These are phyloP conservation scores for Helichrysum umbraculigerum DNA, from an alignment of 129 eudicot genomes.

Conservation along the genomic window DNA sequence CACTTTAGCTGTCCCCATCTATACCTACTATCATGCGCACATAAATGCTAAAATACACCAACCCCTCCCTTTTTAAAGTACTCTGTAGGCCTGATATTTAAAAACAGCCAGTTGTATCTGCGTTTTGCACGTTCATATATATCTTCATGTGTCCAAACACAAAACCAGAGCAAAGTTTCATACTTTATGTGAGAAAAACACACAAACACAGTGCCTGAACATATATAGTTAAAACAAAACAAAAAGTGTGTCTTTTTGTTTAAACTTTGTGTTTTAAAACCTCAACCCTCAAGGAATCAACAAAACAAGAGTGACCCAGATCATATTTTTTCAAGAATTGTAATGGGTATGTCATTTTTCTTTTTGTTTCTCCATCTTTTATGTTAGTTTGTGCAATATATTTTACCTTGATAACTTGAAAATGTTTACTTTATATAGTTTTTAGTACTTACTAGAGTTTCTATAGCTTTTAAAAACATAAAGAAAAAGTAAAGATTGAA, in stretches of 20 bases:
- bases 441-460: neutral
- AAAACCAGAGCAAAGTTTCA: neutral
- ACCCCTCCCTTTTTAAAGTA: conserved; percentile 29
- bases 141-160: conserved; percentile 16
- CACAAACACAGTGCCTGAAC: neutral
- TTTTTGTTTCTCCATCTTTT: neutral
- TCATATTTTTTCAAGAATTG: conserved; percentile 33
- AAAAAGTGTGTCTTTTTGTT: conserved; percentile 4
- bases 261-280: conserved; percentile 11
- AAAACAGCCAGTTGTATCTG: conserved; percentile 37
- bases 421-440: neutral
- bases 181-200: conserved; percentile 9
- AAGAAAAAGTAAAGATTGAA: too few relatives aligned
- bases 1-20: conserved; percentile 27
- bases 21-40: conserved; percentile 15
- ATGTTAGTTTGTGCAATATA: neutral
- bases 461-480: neutral
- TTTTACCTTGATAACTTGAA: neutral
- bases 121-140: conserved; percentile 39
- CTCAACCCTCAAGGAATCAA: conserved; percentile 31
- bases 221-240: neutral
- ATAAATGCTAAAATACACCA: conserved; percentile 43
- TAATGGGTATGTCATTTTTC: conserved; percentile 66
- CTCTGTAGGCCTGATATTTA: conserved; percentile 12
- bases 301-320: conserved; percentile 44